Conservation (phyloP, 1,284 basidiomycete species). For the Puccinia coronata region DNA sequence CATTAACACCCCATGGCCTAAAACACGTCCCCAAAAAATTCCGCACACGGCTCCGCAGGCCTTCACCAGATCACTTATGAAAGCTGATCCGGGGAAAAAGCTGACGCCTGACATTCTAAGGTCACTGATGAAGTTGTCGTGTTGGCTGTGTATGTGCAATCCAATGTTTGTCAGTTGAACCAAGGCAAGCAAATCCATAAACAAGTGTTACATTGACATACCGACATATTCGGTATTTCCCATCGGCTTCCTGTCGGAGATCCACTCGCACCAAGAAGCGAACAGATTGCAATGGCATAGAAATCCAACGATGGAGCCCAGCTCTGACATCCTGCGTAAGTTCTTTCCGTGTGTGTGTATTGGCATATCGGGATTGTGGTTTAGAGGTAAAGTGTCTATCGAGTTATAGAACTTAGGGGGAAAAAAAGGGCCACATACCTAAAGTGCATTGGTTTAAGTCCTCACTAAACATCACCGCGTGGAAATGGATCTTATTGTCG, state of each 20-base stretch:
- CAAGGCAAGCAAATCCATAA: too few species aligned
- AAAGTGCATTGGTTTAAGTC: conserved; percentile 22
- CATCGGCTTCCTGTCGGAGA: conserved; percentile 4
- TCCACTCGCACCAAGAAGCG: conserved; percentile 21
- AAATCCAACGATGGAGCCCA: not conserved
- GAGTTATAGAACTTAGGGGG: not conserved
- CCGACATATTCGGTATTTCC: conserved; percentile 34
- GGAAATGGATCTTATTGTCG: conserved; percentile 43
- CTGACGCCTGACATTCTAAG: conserved; percentile 1
- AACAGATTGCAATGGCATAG: not conserved
- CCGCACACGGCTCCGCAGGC: not conserved
- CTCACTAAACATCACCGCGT: conserved; percentile 45
- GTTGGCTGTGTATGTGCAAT: conserved; percentile 21
- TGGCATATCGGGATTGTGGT: too few species aligned
- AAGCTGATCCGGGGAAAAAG: not conserved
- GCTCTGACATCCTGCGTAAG: not conserved
- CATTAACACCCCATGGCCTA: too few species aligned
- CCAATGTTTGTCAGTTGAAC: not conserved
- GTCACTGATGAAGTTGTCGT: conserved; percentile 25
- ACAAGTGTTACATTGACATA: not conserved
- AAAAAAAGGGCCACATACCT: not conserved
- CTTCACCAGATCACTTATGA: not conserved
- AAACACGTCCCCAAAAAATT: not conserved
- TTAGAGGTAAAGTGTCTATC: too few species aligned
- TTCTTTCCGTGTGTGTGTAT: not conserved